Conservation (phyloP, 148 eudicot species). For the Chenopodium album region DNA sequence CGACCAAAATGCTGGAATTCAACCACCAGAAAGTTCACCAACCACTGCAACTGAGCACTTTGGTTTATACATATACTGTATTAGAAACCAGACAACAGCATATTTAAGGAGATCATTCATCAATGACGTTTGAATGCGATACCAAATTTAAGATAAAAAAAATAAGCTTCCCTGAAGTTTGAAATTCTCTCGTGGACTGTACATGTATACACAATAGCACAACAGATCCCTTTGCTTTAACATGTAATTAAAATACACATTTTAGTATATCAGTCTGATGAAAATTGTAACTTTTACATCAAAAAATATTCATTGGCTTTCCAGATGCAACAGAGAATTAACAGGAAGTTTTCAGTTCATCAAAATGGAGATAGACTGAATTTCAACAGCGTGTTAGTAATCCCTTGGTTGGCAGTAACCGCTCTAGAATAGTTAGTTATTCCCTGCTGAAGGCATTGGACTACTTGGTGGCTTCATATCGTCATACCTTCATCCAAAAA, state of each 20-base stretch:
- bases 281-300: too few species aligned
- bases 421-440: not conserved
- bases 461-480: constrained; percentile 76
- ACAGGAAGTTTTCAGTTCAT: not conserved
- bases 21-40: not conserved
- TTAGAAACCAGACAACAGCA: not conserved
- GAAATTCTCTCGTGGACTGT: not conserved
- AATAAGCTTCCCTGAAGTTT: not conserved
- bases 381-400: not conserved
- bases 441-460: constrained; percentile 47
- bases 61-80: not conserved
- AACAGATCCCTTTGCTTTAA: not conserved
- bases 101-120: not conserved
- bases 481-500: constrained; percentile 47
- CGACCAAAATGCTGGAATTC: not conserved
- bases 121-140: not conserved
- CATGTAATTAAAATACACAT: not conserved
- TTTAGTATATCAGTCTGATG: not conserved
- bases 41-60: not conserved
- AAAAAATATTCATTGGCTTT: not conserved
- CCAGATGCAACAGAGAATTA: not conserved
- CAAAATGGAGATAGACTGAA: not conserved
- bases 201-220: not conserved
- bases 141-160: not conserved
- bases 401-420: constrained; percentile 9